Conservation (phyloP, 768 basidiomycete genomes). For the Phaffia australis region DNA sequence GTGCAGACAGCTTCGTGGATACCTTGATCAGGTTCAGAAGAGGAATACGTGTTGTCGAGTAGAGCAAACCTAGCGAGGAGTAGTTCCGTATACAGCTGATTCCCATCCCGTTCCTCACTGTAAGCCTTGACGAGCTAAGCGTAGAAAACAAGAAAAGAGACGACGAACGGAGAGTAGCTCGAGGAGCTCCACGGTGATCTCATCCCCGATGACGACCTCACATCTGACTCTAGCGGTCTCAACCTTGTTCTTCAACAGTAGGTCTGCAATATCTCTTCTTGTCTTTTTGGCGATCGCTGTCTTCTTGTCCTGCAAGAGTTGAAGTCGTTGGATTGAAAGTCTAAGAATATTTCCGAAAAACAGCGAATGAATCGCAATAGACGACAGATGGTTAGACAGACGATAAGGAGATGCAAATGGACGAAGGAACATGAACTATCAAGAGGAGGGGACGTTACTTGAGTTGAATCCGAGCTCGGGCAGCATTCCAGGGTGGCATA, state of each 20-base stretch:
- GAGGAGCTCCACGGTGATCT: conserved; percentile 72
- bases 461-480: conserved; percentile 15
- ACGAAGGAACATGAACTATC: neutral
- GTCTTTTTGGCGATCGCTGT: conserved; percentile 65
- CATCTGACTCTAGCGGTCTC: conserved; percentile 78
- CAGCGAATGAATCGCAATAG: conserved; percentile 40
- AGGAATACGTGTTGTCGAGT: conserved; percentile 47
- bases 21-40: conserved; percentile 69
- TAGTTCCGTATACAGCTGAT: conserved; percentile 75
- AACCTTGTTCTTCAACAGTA: conserved; percentile 65
- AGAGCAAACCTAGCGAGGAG: conserved; percentile 82
- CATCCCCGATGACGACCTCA: conserved; percentile 64
- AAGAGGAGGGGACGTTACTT: neutral
- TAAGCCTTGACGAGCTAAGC: neutral
- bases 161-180: conserved; percentile 62
- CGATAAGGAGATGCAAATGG: neutral
- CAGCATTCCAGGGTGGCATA: conserved; percentile 21
- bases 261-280: conserved; percentile 67
- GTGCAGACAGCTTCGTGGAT: conserved; percentile 75
- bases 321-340: conserved; percentile 44
- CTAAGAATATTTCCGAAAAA: conserved; percentile 76
- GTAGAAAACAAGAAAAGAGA: neutral
- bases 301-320: conserved; percentile 59
- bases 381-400: neutral
- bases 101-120: neutral